Percentiles rank a stretch among this genome's conserved stretches.
phyloP scores from a whole-genome alignment of 208 protist genomes.

The Crithidia brevicula region DNA sequence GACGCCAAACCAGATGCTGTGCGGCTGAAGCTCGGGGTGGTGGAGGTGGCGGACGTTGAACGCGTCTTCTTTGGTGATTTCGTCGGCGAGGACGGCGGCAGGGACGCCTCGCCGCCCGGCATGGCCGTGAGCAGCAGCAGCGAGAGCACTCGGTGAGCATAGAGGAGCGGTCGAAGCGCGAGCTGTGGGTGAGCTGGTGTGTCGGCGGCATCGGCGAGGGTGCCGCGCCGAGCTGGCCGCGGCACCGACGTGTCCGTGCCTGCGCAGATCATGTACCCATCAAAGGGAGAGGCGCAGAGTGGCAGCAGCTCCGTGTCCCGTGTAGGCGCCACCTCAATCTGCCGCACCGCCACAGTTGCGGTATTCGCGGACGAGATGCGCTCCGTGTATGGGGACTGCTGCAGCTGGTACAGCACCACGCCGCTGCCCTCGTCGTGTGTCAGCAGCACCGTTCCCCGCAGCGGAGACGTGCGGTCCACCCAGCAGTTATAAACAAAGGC shows the following conservation, averaged over 20 bases:
- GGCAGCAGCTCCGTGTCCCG: constrained; percentile 48
- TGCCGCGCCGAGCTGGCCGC: background rate
- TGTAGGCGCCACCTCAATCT: constrained; percentile 28
- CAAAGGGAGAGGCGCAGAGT: constrained; percentile 63
- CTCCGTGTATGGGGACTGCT: too few species aligned
- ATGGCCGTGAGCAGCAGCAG: constrained; percentile 39
- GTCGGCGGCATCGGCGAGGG: background rate
- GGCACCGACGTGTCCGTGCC: constrained; percentile 22
- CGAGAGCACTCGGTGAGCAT: constrained; percentile 61
- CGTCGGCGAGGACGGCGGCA: background rate
- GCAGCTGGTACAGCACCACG: constrained; percentile 28
- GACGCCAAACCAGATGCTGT: background rate
- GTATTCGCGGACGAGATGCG: too few species aligned
- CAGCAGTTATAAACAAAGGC: constrained; percentile 32
- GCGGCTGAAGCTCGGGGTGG: background rate
- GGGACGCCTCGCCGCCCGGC: constrained; percentile 10
- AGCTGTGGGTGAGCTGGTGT: constrained; percentile 14
- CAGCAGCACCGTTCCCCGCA: constrained; percentile 38
- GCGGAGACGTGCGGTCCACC: constrained; percentile 45
- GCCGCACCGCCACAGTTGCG: constrained; percentile 1
- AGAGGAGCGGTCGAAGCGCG: constrained; percentile 46
- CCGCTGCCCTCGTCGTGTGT: constrained; percentile 32
- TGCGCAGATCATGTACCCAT: constrained; percentile 51
- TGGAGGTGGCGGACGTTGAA: background rate
- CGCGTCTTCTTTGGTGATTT: background rate